Evolutionary conservation across 2,329 filamentous ascomycete species (phyloP).

Genomic region (Venturia oleaginea): DNA sequence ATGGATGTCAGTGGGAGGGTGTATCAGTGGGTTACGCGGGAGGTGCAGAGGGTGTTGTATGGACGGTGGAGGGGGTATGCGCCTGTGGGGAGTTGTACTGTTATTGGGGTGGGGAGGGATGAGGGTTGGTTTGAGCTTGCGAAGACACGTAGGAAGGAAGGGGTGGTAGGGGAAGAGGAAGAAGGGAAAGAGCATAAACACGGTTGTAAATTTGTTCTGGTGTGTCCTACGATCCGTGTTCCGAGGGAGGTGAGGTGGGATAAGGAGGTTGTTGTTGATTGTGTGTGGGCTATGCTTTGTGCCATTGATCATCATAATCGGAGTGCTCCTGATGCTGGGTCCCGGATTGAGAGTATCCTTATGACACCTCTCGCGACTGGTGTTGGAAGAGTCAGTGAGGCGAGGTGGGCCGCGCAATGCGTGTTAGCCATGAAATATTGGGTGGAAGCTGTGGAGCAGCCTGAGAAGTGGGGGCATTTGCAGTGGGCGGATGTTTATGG

Average conservation of each 20-base stretch:
- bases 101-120: conserved; percentile 36
- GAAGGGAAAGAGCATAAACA: conserved; percentile 19
- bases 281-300: conserved; percentile 44
- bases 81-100: conserved; percentile 42
- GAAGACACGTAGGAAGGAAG: conserved; percentile 31
- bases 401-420: conserved; percentile 42
- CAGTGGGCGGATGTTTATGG: not conserved
- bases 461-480: conserved; percentile 32
- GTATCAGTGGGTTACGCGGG: conserved; percentile 13
- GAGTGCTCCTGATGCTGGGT: conserved; percentile 11
- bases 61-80: conserved; percentile 41
- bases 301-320: conserved; percentile 41
- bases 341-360: conserved; percentile 34
- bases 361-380: conserved; percentile 44
- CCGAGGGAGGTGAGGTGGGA: conserved; percentile 39
- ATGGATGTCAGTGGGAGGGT: not conserved
- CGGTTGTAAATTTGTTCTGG: conserved; percentile 36
- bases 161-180: conserved; percentile 24
- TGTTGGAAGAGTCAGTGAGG: conserved; percentile 34
- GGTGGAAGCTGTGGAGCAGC: conserved; percentile 36
- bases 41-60: conserved; percentile 38
- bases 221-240: conserved; percentile 47
- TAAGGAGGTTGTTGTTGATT: conserved; percentile 45
- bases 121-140: conserved; percentile 25
- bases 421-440: conserved; percentile 46